phyloP scores from a whole-genome alignment of 768 basidiomycete species.

The Auriculariales sp. region DNA sequence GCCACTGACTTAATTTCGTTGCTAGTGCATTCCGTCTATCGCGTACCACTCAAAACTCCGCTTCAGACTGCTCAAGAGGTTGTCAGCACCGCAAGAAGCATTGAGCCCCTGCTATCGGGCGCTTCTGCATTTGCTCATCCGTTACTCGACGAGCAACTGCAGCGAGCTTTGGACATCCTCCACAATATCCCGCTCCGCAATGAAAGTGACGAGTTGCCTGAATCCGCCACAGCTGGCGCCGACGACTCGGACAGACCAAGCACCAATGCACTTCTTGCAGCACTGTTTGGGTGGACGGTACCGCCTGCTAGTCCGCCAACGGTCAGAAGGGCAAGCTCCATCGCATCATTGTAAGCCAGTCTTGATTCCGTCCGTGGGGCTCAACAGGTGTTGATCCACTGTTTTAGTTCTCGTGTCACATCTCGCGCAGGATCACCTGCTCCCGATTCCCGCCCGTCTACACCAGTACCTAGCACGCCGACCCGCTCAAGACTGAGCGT shows the following conservation, averaged over 20 bases:
- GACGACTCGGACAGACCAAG: constrained; percentile 14
- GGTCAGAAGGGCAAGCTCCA: not conserved
- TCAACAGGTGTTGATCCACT: not conserved
- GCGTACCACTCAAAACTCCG: constrained; percentile 57
- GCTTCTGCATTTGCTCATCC: not conserved
- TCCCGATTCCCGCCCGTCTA: constrained; percentile 7
- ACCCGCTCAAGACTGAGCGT: not conserved
- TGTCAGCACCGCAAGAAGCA: constrained; percentile 33
- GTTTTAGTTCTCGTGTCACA: not conserved
- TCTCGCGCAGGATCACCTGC: constrained; percentile 12
- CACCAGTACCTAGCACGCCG: not conserved
- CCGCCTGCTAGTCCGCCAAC: constrained; percentile 12
- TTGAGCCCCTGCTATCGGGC: constrained; percentile 23
- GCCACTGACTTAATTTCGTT: constrained; percentile 2
- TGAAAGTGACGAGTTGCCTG: not conserved
- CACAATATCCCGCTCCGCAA: not conserved
- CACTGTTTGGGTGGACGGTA: constrained; percentile 36
- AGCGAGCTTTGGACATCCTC: not conserved
- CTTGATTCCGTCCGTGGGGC: constrained; percentile 8
- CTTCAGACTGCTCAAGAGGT: constrained; percentile 45
- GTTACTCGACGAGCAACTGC: not conserved
- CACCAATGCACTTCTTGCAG: constrained; percentile 23
- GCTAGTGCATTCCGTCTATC: constrained; percentile 42
- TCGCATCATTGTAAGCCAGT: constrained; percentile 9
- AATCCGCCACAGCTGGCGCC: not conserved